Evolutionary conservation across 176 grass and related monocot genomes (phyloP).

Genomic region (Dactylis glomerata): DNA sequence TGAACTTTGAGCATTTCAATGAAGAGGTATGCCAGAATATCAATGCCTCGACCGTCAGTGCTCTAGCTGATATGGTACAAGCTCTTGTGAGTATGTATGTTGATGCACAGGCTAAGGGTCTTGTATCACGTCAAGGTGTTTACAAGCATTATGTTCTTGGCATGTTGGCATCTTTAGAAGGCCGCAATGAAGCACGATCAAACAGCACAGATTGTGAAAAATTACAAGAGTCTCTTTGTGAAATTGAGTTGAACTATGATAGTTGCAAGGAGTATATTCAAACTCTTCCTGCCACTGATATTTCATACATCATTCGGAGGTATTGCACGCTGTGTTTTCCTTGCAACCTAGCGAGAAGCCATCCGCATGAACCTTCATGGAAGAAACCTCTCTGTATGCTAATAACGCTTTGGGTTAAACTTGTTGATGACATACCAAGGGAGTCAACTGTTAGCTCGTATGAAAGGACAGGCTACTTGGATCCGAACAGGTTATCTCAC

Average conservation of each 20-base stretch:
- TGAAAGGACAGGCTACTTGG: constrained; percentile 39
- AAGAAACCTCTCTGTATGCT: constrained; percentile 54
- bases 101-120: constrained; percentile 65
- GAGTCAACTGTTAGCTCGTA: constrained; percentile 29
- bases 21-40: constrained; percentile 95
- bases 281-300: constrained; percentile 69
- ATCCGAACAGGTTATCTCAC: constrained; percentile 43
- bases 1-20: constrained; percentile 96
- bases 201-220: constrained; percentile 60
- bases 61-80: constrained; percentile 68
- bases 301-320: constrained; percentile 54
- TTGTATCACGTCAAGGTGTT: constrained; percentile 77
- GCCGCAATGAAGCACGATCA: constrained; percentile 65
- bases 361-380: constrained; percentile 69
- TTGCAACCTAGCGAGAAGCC: constrained; percentile 53
- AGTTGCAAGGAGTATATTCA: constrained; percentile 72
- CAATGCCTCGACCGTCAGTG: constrained; percentile 54
- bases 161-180: constrained; percentile 87
- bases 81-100: constrained; percentile 77
- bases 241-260: constrained; percentile 82
- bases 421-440: constrained; percentile 52
- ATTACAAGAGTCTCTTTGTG: constrained; percentile 57
- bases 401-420: constrained; percentile 75
- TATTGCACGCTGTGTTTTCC: constrained; percentile 79
- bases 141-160: constrained; percentile 88